Evolutionary conservation across 805 yeast genomes (phyloP), one percentile per base, ranked within the genome.

Genomic region (Yarrowia sp.): DNA sequence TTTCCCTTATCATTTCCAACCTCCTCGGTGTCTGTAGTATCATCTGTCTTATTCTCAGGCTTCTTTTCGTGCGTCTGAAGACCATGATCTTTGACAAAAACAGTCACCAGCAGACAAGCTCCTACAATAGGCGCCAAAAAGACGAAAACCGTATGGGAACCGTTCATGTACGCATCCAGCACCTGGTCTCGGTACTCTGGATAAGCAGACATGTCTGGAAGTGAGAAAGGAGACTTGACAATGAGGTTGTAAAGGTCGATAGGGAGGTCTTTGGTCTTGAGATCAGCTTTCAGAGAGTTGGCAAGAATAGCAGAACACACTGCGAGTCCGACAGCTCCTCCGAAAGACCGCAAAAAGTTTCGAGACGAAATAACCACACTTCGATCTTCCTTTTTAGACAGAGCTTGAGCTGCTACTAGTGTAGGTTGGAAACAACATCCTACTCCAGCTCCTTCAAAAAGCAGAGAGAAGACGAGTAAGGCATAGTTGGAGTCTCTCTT

Each of bases 261-360:
- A n/a, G 47, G 43, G 14, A 57, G 35, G 68, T 66, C 13, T 63
- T 44, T 44, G 18, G 48, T 47, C 28, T 67, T 65, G 31, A 65
- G 60, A 18, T 64, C 53, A 18, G 45, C 45, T 13, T 64, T 44
- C 58, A 69, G 48, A 17, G 67, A 60, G 44, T 70, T 70, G 39
- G 69, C 66, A 14, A 28, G 77, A 71, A 68, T 32, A 8, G 72
- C 65, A 1, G 68, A 65, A 15, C 70, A 65, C 9, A 82, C 73
- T 0, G 88, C 86, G 41, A 84, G 75, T 0, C 89, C 88, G 32
- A 84, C 74, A 0, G 88, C 80, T n/a, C 87, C 87, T 14, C 89
- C 89, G 65, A 86, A 79, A 2, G 86, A 81, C 64, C 89, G 75
- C 53, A 83, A 69, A 28, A 84, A 83, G 68, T 84, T 84, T 71